These are phyloP conservation scores for Buxus sempervirens DNA, from an alignment of 164 flowering plant genomes.

Conservation along the genomic window DNA sequence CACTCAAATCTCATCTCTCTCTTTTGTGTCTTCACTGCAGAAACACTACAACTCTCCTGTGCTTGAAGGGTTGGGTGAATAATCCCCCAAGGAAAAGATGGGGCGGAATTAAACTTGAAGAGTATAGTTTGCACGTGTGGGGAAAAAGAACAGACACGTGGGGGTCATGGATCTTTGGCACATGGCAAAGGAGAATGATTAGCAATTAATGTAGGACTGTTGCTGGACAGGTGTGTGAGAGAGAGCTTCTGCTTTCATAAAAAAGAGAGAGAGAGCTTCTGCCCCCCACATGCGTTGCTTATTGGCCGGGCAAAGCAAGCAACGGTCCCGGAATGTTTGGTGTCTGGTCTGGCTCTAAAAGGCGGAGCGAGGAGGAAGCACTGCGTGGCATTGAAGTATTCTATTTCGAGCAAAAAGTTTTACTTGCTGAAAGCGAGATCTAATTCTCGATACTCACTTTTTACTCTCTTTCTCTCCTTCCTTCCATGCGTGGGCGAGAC, in stretches of 20 bases:
- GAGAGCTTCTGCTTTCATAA: no score
- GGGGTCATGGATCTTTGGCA: no score
- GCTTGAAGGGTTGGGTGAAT: neutral
- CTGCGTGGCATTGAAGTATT: slow-evolving; percentile 3
- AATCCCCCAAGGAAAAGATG: neutral
- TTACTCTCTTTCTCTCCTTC: neutral
- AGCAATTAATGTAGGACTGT: no score
- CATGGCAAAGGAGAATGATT: neutral
- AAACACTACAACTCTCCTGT: slow-evolving; percentile 4
- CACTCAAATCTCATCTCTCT: no score
- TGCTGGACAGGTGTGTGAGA: no score
- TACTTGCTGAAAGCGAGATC: neutral
- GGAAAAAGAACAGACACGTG: neutral
- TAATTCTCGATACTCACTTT: neutral
- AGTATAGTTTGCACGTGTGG: neutral
- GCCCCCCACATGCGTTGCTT: no score
- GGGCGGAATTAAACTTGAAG: neutral
- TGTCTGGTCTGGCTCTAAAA: slow-evolving; percentile 16
- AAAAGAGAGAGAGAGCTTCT: no score
- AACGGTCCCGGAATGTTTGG: slow-evolving; percentile 12
- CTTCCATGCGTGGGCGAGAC: no score
- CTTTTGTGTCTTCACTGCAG: no score
- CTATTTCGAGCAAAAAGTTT: slow-evolving; percentile 7
- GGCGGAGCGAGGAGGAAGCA: neutral
- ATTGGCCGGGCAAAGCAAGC: neutral